Evolutionary conservation across 306 rosid genomes (phyloP).

Genomic region (Gynostemma pentaphyllum): DNA sequence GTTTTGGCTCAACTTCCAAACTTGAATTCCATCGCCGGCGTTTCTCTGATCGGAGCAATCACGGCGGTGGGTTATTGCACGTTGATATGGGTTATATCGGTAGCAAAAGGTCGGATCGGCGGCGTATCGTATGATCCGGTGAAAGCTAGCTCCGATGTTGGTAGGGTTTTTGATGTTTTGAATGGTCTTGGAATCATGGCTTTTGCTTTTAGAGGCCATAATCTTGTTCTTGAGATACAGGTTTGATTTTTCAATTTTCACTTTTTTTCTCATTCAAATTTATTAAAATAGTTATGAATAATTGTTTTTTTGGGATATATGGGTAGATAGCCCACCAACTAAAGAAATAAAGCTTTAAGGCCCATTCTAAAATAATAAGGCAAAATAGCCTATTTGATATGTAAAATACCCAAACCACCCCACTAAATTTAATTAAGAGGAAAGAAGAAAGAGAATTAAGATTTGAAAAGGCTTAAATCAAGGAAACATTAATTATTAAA

Average conservation of each 20-base stretch:
- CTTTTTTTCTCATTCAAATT: too few relatives aligned
- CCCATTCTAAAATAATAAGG: too few relatives aligned
- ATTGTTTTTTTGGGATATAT: too few relatives aligned
- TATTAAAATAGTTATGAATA: too few relatives aligned
- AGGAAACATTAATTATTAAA: too few relatives aligned
- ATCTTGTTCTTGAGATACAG: conserved; percentile 49
- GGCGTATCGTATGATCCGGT: conserved; percentile 26
- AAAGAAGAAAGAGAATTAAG: too few relatives aligned
- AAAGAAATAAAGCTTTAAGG: too few relatives aligned
- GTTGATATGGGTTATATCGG: conserved; percentile 29
- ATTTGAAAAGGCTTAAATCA: too few relatives aligned
- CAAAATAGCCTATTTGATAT: too few relatives aligned
- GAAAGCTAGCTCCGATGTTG: background rate
- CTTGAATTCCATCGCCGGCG: conserved; percentile 43
- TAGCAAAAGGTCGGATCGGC: conserved; percentile 25
- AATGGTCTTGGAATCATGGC: conserved; percentile 43
- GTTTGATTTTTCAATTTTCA: background rate
- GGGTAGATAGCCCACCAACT: too few relatives aligned
- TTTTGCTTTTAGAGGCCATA: conserved; percentile 52
- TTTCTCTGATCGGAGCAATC: conserved; percentile 36
- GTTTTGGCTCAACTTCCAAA: conserved; percentile 36
- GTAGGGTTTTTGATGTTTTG: conserved; percentile 20
- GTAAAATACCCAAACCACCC: too few relatives aligned
- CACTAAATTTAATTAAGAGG: too few relatives aligned
- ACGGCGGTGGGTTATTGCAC: conserved; percentile 35